These are phyloP conservation scores for Aureobasidium uvarum DNA, from an alignment of 2,329 filamentous ascomycete species.

Conservation along the genomic window DNA sequence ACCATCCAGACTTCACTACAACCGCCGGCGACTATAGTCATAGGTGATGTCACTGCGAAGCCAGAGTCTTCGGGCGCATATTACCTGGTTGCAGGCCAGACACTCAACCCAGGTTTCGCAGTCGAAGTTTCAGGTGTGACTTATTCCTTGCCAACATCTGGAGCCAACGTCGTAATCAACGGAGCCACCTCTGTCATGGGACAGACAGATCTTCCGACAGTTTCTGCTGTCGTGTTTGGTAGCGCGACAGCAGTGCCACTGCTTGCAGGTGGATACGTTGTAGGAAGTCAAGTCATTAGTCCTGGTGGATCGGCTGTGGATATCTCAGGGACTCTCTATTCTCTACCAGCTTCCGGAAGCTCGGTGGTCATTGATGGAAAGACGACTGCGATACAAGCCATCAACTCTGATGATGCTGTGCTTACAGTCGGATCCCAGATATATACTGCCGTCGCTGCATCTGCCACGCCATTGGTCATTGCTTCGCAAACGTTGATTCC, in stretches of 20 bases:
- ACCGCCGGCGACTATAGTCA: background rate
- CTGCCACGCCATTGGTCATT: background rate
- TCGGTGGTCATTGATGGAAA: background rate
- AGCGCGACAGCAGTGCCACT: background rate
- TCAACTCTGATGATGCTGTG: background rate
- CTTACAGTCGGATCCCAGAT: background rate
- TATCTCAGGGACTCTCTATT: slow-evolving; percentile 1
- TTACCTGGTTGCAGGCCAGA: background rate
- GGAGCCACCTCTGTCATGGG: background rate
- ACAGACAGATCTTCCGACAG: background rate
- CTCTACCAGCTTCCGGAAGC: slow-evolving; percentile 3
- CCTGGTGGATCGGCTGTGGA: slow-evolving; percentile 8
- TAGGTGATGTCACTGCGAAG: background rate
- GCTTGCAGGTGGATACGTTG: slow-evolving; percentile 1
- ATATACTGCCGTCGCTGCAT: slow-evolving; percentile 1
- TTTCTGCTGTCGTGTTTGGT: slow-evolving; percentile 1
- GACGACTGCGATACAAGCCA: background rate
- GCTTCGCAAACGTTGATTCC: slow-evolving; percentile 17
- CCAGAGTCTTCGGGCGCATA: slow-evolving; percentile 18
- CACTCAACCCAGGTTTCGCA: background rate
- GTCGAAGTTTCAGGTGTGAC: background rate
- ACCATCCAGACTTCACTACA: background rate
- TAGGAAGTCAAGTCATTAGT: slow-evolving; percentile 1
- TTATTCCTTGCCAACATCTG: slow-evolving; percentile 4
- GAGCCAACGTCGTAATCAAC: background rate